A percentile compares a stretch with the other conserved stretches of the same genome.
phyloP scores from a whole-genome alignment of 306 rosid species.

The Albizia julibrissin region DNA sequence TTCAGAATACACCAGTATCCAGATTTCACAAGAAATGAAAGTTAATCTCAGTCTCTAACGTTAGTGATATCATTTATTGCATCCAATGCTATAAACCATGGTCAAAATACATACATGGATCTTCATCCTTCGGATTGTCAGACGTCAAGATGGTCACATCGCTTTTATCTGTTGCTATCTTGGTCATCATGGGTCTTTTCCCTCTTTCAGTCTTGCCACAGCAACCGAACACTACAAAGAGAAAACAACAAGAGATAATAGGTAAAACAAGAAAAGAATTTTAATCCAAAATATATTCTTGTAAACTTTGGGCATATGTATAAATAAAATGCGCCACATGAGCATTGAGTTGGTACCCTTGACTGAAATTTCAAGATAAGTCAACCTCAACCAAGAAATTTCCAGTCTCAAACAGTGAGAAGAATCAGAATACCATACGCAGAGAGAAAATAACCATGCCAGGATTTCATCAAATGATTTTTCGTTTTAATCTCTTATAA shows the following conservation, averaged over 20 bases:
- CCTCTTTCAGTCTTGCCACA: conserved; percentile 80
- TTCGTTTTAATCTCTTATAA: conserved; percentile 13
- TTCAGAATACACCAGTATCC: conserved; percentile 5
- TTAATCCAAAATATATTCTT: conserved; percentile 13
- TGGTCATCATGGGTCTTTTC: conserved; percentile 91
- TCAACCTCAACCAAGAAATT: not conserved
- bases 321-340: not conserved
- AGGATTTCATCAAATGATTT: conserved; percentile 12
- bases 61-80: conserved; percentile 18
- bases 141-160: conserved; percentile 91
- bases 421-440: not conserved
- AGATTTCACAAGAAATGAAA: not conserved
- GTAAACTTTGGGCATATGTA: conserved; percentile 4
- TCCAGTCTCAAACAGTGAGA: not conserved
- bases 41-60: not conserved
- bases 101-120: conserved; percentile 74
- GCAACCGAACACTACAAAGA: conserved; percentile 73
- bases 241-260: conserved; percentile 21
- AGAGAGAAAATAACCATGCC: conserved; percentile 15
- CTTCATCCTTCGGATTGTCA: conserved; percentile 83
- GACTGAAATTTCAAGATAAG: not conserved
- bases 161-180: conserved; percentile 94
- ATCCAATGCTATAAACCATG: conserved; percentile 15
- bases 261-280: conserved; percentile 31
- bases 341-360: not conserved